These are phyloP conservation scores for Pleurotus eryngii DNA, from an alignment of 768 basidiomycete genomes.

Conservation along the genomic window DNA sequence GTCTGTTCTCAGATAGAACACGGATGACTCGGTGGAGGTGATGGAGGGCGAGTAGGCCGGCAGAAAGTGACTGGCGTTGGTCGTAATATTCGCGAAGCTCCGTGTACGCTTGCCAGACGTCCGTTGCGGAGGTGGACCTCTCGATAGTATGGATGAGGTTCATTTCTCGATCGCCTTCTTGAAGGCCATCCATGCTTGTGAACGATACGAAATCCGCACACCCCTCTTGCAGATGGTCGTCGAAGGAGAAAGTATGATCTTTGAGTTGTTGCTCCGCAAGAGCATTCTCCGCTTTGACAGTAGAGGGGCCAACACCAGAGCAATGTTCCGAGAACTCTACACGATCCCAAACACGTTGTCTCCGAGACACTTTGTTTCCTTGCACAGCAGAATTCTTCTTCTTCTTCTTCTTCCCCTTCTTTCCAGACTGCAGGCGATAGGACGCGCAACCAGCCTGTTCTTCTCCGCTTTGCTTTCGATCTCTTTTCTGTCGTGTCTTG, in stretches of 20 bases:
- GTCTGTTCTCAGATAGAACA: constrained; percentile 49
- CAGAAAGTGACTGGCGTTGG: constrained; percentile 13
- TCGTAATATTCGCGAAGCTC: constrained; percentile 28
- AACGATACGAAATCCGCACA: too few relatives aligned
- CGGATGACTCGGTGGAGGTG: constrained; percentile 62
- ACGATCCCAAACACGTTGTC: neutral
- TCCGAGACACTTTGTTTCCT: too few relatives aligned
- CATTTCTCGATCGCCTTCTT: constrained; percentile 9
- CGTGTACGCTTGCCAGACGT: constrained; percentile 42
- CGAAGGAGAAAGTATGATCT: too few relatives aligned
- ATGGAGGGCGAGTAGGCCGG: constrained; percentile 31
- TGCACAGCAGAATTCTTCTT: too few relatives aligned
- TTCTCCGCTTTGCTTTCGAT: neutral
- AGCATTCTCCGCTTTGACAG: constrained; percentile 1
- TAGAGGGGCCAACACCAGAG: constrained; percentile 6
- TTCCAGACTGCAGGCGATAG: neutral
- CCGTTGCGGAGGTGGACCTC: constrained; percentile 16
- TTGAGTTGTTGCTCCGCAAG: neutral
- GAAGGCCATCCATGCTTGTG: neutral
- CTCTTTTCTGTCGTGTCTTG: neutral
- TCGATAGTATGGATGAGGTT: constrained; percentile 17
- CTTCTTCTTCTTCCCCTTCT: too few relatives aligned
- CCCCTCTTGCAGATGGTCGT: too few relatives aligned
- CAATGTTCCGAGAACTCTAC: neutral
- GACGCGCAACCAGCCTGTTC: neutral